Evolutionary conservation across 441 rosid species (phyloP).

Genomic region (Isatis lusitanica): DNA sequence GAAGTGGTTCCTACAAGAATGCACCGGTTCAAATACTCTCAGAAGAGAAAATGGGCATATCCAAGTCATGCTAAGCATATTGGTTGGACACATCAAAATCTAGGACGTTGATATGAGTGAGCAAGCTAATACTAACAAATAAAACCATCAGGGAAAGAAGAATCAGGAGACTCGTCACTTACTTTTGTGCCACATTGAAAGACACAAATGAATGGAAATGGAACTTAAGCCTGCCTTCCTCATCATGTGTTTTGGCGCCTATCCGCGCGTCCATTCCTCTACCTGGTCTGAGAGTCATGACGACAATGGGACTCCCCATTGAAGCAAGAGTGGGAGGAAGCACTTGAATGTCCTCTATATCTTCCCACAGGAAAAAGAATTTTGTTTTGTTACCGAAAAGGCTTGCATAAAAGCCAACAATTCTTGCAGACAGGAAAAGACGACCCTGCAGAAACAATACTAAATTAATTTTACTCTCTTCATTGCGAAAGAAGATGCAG

Average conservation of each 20-base stretch:
- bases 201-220: conserved; percentile 94
- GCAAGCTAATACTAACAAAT: not conserved
- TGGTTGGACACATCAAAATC: conserved; percentile 3
- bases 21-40: not conserved
- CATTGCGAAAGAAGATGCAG: not conserved
- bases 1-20: conserved; percentile 6
- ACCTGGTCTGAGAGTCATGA: conserved; percentile 74
- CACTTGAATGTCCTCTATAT: conserved; percentile 84
- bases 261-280: conserved; percentile 88
- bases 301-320: conserved; percentile 90
- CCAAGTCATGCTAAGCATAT: conserved; percentile 1
- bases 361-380: conserved; percentile 97
- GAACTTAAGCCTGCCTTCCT: conserved; percentile 89
- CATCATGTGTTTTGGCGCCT: conserved; percentile 86
- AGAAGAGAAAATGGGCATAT: conserved; percentile 1
- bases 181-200: conserved; percentile 86
- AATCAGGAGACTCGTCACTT: conserved; percentile 31
- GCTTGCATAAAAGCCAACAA: conserved; percentile 89
- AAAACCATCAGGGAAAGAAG: conserved; percentile 8
- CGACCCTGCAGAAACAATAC: conserved; percentile 67
- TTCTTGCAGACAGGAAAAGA: conserved; percentile 86
- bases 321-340: conserved; percentile 79
- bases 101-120: not conserved
- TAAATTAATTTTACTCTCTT: not conserved
- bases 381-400: conserved; percentile 90